phyloP scores from a whole-genome alignment of 2,329 filamentous ascomycete species.

The Ophiocordyceps camponoti-leonardi region DNA sequence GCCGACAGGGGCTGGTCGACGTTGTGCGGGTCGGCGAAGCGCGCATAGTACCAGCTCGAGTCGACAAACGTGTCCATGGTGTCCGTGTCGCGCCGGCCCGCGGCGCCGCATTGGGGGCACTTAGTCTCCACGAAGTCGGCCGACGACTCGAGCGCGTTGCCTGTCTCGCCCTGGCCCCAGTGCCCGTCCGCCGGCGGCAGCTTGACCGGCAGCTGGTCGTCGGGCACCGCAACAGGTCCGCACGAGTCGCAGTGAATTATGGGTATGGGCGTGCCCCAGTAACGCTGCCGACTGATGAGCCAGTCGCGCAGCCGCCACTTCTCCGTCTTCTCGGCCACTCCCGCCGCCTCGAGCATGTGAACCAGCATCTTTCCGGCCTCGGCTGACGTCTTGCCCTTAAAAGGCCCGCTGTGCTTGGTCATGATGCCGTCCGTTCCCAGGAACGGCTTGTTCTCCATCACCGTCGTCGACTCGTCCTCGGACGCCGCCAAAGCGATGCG shows the following conservation, averaged over 20 bases:
- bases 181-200: conserved; percentile 42
- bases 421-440: conserved; percentile 46
- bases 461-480: conserved; percentile 27
- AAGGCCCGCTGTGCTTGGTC: conserved; percentile 46
- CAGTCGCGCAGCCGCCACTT: conserved; percentile 77
- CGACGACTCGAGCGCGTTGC: conserved; percentile 14
- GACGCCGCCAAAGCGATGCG: conserved; percentile 42
- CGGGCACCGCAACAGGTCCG: conserved; percentile 63
- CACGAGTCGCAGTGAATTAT: conserved; percentile 68
- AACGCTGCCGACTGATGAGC: conserved; percentile 81
- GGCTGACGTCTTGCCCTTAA: conserved; percentile 43
- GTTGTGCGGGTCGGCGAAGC: conserved; percentile 60
- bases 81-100: conserved; percentile 70
- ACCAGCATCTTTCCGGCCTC: conserved; percentile 47
- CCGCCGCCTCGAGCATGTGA: conserved; percentile 31
- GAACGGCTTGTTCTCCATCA: conserved; percentile 34
- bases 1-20: conserved; percentile 40
- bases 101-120: conserved; percentile 56
- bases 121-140: conserved; percentile 56
- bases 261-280: conserved; percentile 83
- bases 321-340: conserved; percentile 43
- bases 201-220: conserved; percentile 56
- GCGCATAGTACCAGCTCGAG: conserved; percentile 84
- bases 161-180: too few species aligned
- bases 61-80: conserved; percentile 97